Percentiles rank a stretch among this genome's conserved stretches.
phyloP scores from a whole-genome alignment of 495 filamentous ascomycete genomes.

The Aspergillus saccharolyticus region DNA sequence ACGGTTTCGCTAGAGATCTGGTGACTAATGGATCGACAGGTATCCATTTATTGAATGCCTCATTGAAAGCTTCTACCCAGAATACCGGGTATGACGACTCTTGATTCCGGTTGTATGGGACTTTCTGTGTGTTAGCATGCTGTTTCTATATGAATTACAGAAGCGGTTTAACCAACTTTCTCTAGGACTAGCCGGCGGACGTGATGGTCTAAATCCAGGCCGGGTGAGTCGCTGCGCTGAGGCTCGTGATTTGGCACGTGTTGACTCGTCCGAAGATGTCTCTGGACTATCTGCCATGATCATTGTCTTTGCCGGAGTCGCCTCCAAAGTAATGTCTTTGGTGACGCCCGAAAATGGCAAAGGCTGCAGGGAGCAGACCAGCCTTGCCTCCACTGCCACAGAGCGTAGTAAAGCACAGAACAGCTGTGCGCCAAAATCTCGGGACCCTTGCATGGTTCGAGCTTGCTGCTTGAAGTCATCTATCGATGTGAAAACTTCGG shows the following conservation, averaged over 20 bases:
- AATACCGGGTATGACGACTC: slow-evolving; percentile 72
- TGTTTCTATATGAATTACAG: not conserved
- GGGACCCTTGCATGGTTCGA: slow-evolving; percentile 62
- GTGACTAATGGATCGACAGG: slow-evolving; percentile 83
- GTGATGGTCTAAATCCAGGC: slow-evolving; percentile 34
- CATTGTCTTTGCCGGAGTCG: slow-evolving; percentile 30
- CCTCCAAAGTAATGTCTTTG: slow-evolving; percentile 43
- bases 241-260: slow-evolving; percentile 12
- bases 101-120: slow-evolving; percentile 18
- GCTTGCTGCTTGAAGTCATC: slow-evolving; percentile 69
- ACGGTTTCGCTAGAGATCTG: slow-evolving; percentile 64
- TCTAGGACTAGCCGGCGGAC: slow-evolving; percentile 10
- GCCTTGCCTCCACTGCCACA: slow-evolving; percentile 71
- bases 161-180: slow-evolving; percentile 1
- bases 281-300: slow-evolving; percentile 37
- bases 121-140: slow-evolving; percentile 8
- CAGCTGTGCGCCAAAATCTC: slow-evolving; percentile 84
- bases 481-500: slow-evolving; percentile 49
- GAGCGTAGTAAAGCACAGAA: slow-evolving; percentile 82
- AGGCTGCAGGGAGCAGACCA: slow-evolving; percentile 88
- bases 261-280: slow-evolving; percentile 22
- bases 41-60: slow-evolving; percentile 83
- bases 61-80: slow-evolving; percentile 90
- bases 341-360: slow-evolving; percentile 64
- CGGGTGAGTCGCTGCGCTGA: slow-evolving; percentile 38